Percentiles rank a stretch among this genome's conserved stretches.
These are phyloP conservation scores for Gardenia jasminoides DNA, from an alignment of 257 asterid species.

Conservation along the genomic window DNA sequence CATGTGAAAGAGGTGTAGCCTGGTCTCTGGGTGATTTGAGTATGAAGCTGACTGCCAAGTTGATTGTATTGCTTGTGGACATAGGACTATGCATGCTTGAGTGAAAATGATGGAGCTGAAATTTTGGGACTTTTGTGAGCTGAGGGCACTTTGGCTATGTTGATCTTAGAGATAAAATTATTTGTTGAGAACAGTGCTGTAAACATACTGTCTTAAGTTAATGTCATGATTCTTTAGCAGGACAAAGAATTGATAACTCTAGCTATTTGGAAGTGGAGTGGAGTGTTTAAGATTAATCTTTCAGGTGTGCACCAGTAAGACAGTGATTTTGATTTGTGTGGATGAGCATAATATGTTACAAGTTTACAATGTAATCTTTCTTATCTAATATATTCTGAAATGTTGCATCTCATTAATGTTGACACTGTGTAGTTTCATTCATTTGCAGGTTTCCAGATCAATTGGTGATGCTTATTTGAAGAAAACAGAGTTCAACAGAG, in stretches of 20 bases:
- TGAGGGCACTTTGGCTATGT: background rate
- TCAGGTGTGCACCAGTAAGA: background rate
- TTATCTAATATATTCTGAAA: background rate
- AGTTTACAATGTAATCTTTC: background rate
- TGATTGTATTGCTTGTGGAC: background rate
- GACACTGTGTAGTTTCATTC: background rate
- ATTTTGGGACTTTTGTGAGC: background rate
- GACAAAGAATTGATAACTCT: background rate
- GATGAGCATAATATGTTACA: background rate
- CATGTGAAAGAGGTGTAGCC: background rate
- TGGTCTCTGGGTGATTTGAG: background rate
- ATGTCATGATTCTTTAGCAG: background rate
- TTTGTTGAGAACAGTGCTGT: background rate
- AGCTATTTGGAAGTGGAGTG: background rate
- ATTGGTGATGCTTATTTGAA: slow-evolving; percentile 38
- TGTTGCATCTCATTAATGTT: background rate
- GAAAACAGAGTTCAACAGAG: slow-evolving; percentile 26
- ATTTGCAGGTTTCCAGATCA: slow-evolving; percentile 34
- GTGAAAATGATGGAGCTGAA: background rate
- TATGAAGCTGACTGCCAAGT: background rate
- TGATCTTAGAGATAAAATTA: background rate
- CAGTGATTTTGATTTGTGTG: background rate
- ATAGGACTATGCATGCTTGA: background rate
- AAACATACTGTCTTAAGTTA: background rate
- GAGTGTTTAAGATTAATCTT: too few relatives aligned